Percentiles rank a stretch among this genome's conserved stretches.
phyloP scores from a whole-genome alignment of 352 stramenopile genomes.

The Phytophthora sp. region DNA sequence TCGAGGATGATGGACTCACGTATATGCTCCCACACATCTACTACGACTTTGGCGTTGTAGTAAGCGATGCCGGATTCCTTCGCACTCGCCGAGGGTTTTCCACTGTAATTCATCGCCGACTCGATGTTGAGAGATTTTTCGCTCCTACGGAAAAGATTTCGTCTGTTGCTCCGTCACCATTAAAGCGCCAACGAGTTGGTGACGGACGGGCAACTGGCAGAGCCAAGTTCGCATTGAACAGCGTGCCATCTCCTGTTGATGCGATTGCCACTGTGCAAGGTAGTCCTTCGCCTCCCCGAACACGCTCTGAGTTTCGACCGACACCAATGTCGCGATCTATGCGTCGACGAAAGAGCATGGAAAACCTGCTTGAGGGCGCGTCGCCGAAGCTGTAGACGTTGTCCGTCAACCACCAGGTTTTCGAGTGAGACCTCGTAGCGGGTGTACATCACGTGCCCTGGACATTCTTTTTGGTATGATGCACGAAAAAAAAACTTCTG shows the following conservation, averaged over 20 bases:
- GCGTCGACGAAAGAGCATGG: conserved; percentile 67
- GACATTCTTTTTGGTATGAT: background rate
- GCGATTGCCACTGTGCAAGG: background rate
- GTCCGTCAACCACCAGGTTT: background rate
- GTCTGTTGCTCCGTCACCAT: conserved; percentile 7
- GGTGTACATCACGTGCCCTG: background rate
- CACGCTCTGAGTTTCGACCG: background rate
- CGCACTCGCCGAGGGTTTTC: conserved; percentile 56
- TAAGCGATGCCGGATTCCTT: conserved; percentile 49
- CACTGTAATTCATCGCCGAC: conserved; percentile 56
- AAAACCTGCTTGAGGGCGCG: conserved; percentile 29
- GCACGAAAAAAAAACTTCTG: background rate
- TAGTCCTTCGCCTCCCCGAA: conserved; percentile 9
- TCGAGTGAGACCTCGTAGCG: background rate
- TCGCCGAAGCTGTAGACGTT: conserved; percentile 1
- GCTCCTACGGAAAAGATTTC: conserved; percentile 10
- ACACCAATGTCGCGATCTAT: conserved; percentile 37
- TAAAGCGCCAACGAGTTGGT: conserved; percentile 2
- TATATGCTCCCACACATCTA: conserved; percentile 65
- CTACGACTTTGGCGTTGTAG: conserved; percentile 59
- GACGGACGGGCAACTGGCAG: background rate
- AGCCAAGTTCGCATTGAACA: conserved; percentile 21
- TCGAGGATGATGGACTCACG: conserved; percentile 34
- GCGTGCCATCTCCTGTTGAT: conserved; percentile 6
- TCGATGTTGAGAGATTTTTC: conserved; percentile 60